Evolutionary conservation across 2,329 filamentous ascomycete species (phyloP).

Genomic region (Lachnellula hyalina): DNA sequence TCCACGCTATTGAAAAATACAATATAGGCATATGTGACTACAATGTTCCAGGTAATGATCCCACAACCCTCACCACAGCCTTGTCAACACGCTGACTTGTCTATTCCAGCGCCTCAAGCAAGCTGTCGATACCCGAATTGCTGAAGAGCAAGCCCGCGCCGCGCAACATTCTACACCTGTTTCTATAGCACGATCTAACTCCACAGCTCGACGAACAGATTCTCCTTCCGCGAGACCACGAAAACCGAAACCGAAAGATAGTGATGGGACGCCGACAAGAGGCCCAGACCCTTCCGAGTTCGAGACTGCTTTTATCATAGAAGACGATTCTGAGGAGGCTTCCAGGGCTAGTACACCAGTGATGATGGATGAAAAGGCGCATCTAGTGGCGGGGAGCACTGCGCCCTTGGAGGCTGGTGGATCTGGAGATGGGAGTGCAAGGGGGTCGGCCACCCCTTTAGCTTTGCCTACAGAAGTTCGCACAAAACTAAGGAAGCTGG

Average conservation of each 20-base stretch:
- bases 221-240: conserved; percentile 24
- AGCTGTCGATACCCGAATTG: conserved; percentile 80
- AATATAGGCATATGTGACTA: conserved; percentile 16
- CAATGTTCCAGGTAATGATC: conserved; percentile 31
- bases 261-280: conserved; percentile 22
- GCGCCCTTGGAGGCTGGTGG: conserved; percentile 25
- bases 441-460: conserved; percentile 11
- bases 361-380: conserved; percentile 32
- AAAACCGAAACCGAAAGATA: conserved; percentile 25
- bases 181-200: conserved; percentile 37
- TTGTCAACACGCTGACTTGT: conserved; percentile 15
- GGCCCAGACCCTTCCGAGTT: conserved; percentile 79
- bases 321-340: conserved; percentile 66
- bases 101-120: conserved; percentile 62
- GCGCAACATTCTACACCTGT: conserved; percentile 40
- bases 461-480: conserved; percentile 66
- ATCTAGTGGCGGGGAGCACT: conserved; percentile 20
- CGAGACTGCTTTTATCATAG: conserved; percentile 79
- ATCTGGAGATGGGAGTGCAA: conserved; percentile 24
- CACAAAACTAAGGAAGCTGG: conserved; percentile 74
- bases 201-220: conserved; percentile 24
- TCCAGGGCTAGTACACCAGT: conserved; percentile 57
- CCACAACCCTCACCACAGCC: conserved; percentile 12
- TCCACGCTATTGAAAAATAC: not conserved
- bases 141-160: conserved; percentile 79